Base-by-base conservation (phyloP, 139 green algal species). In the Pseudopediastrum boryanum region DNA sequence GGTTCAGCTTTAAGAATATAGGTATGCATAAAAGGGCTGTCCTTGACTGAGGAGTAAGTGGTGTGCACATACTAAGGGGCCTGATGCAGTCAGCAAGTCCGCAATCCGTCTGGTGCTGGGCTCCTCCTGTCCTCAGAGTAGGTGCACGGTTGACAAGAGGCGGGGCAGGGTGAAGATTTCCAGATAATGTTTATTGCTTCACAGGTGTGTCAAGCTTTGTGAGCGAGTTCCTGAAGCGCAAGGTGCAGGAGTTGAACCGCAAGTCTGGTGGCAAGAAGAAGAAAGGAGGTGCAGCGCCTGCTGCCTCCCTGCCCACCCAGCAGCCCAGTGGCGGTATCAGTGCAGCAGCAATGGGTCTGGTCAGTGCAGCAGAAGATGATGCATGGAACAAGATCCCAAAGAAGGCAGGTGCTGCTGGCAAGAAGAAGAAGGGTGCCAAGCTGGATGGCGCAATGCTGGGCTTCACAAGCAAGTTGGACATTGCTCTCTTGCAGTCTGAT, bases 191-290 rank as follows among this genome's bases (percentile, higher is more conserved):
- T n/a, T n/a, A n/a, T n/a, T n/a, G n/a, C n/a, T n/a, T n/a, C n/a
- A n/a, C 50, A 84, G 85, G 87, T 58, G 87, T 92, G 25, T 85
- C 85, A 8, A 84, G 80, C 25, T 97, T 97, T 77, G 85, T 92
- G 2, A 82, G 84, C 16, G 94, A 97, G 85, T 96, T 97, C 79
- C 75, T 97, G n/a, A 89, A 89, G 71, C 80, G 85, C 50, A 92
- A 91, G 76, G 77, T 88, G 44, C 85, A 84, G 12, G 85, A 94
- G 72, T 19, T 80, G 35, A 73, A 78, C 35, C 84, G 80, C 43
- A 65, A 82, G 38, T 42, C 76, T 19, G 75, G 54, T 25, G 31
- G 54, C 25, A 85, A 79, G 69, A 80, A 73, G 35, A 87, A 87
- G 69, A 81, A 78, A 27, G 48, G 68, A 29, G 74, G 44, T 16